Percentiles rank a stretch among this genome's conserved stretches.
Conservation (phyloP, 2,329 filamentous ascomycete genomes). For the Aspergillus japonicus region DNA sequence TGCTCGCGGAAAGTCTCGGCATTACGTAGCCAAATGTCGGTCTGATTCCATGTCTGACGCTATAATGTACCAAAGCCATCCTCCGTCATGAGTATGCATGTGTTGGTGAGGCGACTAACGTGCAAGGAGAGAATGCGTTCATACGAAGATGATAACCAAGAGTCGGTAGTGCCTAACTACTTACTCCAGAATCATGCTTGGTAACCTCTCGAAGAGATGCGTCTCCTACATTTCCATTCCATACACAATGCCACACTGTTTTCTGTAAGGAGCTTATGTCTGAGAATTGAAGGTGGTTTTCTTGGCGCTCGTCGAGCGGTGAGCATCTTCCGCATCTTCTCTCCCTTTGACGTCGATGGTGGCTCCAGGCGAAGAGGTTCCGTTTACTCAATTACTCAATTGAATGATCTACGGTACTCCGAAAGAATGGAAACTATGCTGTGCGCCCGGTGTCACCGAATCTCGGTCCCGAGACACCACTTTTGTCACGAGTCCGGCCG, state of each 20-base stretch:
- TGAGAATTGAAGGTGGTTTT: background rate
- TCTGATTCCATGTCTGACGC: background rate
- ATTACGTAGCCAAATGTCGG: background rate
- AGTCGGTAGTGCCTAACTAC: background rate
- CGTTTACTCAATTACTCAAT: too few relatives aligned
- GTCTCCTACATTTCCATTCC: background rate
- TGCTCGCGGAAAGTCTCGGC: background rate
- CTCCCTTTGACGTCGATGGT: background rate
- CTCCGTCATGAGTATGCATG: background rate
- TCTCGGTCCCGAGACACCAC: too few relatives aligned
- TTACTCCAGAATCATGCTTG: background rate
- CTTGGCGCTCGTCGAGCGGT: background rate
- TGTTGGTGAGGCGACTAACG: background rate
- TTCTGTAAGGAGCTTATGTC: background rate
- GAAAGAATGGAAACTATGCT: too few relatives aligned
- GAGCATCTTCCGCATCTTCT: background rate
- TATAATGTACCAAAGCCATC: too few relatives aligned
- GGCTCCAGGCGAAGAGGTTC: too few relatives aligned
- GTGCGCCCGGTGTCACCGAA: too few relatives aligned
- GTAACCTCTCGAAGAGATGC: background rate
- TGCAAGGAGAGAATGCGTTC: background rate
- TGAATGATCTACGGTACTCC: too few relatives aligned
- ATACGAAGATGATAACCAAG: background rate
- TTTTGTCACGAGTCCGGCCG: background rate
- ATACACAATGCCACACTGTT: background rate